Base-by-base conservation (phyloP, 2,329 filamentous ascomycete genomes). In the Alternaria panax region DNA sequence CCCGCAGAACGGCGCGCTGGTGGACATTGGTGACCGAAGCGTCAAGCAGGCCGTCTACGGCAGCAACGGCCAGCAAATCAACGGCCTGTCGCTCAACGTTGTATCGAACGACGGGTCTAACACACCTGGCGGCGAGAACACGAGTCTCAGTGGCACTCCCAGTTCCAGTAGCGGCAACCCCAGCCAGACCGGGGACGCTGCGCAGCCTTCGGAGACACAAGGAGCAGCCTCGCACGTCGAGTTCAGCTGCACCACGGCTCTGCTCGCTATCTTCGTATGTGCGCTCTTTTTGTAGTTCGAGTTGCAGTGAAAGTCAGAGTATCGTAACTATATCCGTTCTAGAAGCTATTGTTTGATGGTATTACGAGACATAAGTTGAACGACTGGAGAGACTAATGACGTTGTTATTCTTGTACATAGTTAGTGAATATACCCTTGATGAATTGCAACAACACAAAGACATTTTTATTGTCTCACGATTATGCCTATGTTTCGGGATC, bases 41-140 rank as follows among this genome's bases (percentile, higher is more conserved):
- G 85, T 90, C 55, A 80, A 82, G 24, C 80, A 85, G 65, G 81
- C 80, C 3, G 85, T 97, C 14, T 85, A 84, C 68, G 81, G 81
- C 43, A 80, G 79, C 66, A 82, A 83, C 43, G 87, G 88, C 51
- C 78, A 79, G 64, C 77, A 86, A 63, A 85, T 97, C 69, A 81
- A 84, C 50, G 84, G 87, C 67, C 85, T 92, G 66, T 83, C 83
- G 34, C 86, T 92, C 67, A 85, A 79, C 52, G 76, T 83, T 12
- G 74, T 88, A 51, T 63, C 78, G 9, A 78, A 83, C 47, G 83
- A 84, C 57, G 75, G 83, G 62, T 83, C 81, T 73, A 90, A 90
- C 70, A 77, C 78, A 18, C 87, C 87, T 6, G 70, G 69, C n/a
- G 82, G 82, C 32, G 75, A 79, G 54, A 71, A 55, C 30, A 72